Base-by-base conservation (phyloP, 2,329 filamentous ascomycete genomes). In the Alternaria triticimaculans region DNA sequence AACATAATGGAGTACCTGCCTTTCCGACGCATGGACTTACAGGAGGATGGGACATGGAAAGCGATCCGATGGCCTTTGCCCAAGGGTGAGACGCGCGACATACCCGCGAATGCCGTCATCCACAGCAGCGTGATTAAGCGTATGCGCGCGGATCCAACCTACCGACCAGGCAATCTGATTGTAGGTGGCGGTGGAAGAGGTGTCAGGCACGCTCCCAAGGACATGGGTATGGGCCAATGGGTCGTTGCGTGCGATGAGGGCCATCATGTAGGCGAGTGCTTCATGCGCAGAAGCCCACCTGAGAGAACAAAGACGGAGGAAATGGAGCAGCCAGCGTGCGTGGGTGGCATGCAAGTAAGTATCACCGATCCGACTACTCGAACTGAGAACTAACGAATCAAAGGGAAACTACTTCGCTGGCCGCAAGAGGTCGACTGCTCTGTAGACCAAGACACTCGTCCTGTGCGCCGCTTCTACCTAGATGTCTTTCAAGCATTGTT, bases 41-140 rank as follows among this genome's bases (percentile, higher is more conserved):
- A 89, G 65, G 63, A 82, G 0, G 90, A 94, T 65, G 91, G 91
- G 0, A 88, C 87, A 0, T 96, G 93, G 92, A 90, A 88, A 77
- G 90, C 91, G 0, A 95, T 96, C 68, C 85, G 89, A 9, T 95
- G 92, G 91, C 92, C 92, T 0, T 81, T 95, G 3, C 92, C 92
- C 0, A 87, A 89, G 28, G 93, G 92, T 10, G 92, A 95, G 79
- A 88, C 90, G 0, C 87, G 92, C 15, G 92, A 96, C 72, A 89
- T 96, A 2, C 92, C 92, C 0, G 79, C 87, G 9, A 84, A 90
- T 58, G 92, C 89, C 1, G 84, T 89, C 21, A 87, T 96, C 2
- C 92, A 96, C 71, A 87, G 89, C 45, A 92, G 89, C 21, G 92
- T 93, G 0, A 88, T 96, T 61, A 87, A 87, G 18, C 86, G 92